A percentile compares a stretch with the other conserved stretches of the same genome.
Evolutionary conservation across 1,284 basidiomycete species (phyloP).

Genomic region (Sanghuangporus weigelae): DNA sequence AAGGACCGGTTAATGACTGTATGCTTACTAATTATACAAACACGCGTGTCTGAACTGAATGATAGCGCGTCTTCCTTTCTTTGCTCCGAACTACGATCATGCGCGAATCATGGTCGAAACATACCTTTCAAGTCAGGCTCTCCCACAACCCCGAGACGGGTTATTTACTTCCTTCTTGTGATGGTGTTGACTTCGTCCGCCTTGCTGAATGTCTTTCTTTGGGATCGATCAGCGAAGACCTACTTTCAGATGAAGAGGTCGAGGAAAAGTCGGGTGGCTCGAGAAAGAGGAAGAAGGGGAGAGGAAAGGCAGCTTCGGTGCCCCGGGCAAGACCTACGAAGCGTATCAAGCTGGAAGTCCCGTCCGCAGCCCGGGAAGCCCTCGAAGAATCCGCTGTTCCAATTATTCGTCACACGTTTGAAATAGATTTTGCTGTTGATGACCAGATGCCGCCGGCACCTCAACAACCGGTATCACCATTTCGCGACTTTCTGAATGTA

Average conservation of each 20-base stretch:
- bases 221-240: neutral
- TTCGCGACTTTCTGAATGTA: neutral
- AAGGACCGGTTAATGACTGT: too few species aligned
- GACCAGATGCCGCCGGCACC: neutral
- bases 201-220: constrained; percentile 6
- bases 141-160: neutral
- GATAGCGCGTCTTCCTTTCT: neutral
- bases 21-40: neutral
- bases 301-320: neutral
- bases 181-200: constrained; percentile 4
- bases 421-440: constrained; percentile 9
- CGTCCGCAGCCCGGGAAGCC: neutral
- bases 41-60: neutral
- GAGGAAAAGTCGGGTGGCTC: neutral
- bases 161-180: neutral
- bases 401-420: constrained; percentile 8
- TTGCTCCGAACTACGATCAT: neutral
- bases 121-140: constrained; percentile 2
- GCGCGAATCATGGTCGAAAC: constrained; percentile 4
- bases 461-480: neutral
- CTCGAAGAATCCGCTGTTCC: constrained; percentile 6
- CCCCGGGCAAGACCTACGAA: neutral
- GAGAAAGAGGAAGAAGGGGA: constrained; percentile 2
- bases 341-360: constrained; percentile 2
- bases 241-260: constrained; percentile 3